These are phyloP conservation scores for Corylus heterophylla DNA, from an alignment of 306 rosid genomes.

Conservation along the genomic window DNA sequence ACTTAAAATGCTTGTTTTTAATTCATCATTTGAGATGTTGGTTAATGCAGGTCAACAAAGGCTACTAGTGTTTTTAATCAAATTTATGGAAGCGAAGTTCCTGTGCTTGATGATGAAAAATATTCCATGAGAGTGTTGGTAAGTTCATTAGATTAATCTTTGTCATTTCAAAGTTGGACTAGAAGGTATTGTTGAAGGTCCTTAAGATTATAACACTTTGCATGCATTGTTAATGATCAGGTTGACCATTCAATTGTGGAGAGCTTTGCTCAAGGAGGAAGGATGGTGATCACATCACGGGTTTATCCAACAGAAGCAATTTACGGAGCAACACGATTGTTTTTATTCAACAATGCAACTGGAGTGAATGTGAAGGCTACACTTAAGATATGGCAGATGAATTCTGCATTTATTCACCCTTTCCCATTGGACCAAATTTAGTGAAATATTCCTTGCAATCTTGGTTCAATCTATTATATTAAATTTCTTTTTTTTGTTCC, in stretches of 20 bases:
- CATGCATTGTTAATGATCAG: conserved; percentile 30
- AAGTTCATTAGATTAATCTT: conserved; percentile 15
- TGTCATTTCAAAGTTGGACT: not conserved
- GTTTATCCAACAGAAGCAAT: conserved; percentile 88
- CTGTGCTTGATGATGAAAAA: conserved; percentile 67
- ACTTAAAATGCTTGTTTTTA: too few species aligned
- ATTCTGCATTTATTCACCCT: conserved; percentile 75
- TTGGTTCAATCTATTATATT: not conserved
- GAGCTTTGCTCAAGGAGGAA: conserved; percentile 84
- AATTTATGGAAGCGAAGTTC: conserved; percentile 62
- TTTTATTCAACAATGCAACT: conserved; percentile 82
- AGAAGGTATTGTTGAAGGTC: not conserved
- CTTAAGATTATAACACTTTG: not conserved
- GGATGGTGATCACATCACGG: conserved; percentile 70
- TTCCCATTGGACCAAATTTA: conserved; percentile 50
- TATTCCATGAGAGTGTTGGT: conserved; percentile 64
- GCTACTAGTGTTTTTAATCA: conserved; percentile 58
- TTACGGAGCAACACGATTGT: conserved; percentile 72
- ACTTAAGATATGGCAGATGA: conserved; percentile 67
- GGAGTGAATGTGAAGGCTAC: conserved; percentile 57
- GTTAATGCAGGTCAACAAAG: conserved; percentile 65
- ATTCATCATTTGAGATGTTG: not conserved
- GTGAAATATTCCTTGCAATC: not conserved
- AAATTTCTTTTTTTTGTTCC: not conserved
- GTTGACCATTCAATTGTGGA: conserved; percentile 88